Evolutionary conservation across 441 rosid species (phyloP).

Genomic region (Metrosideros polymorpha): DNA sequence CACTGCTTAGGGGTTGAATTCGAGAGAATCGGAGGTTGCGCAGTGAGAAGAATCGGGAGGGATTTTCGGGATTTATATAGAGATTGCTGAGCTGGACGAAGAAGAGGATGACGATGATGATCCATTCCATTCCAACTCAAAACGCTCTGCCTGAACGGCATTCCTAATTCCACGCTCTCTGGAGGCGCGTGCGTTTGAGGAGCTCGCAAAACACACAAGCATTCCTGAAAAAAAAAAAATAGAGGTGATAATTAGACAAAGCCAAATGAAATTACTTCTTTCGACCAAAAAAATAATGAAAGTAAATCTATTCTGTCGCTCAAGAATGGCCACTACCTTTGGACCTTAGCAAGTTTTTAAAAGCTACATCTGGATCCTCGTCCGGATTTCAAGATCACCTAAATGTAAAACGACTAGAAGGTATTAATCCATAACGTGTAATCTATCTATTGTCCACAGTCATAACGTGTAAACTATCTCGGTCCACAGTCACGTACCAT

Average conservation of each 20-base stretch:
- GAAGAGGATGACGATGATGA: background rate
- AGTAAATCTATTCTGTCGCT: background rate
- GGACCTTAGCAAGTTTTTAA: too few species aligned
- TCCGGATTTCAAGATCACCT: too few species aligned
- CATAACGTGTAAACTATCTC: too few species aligned
- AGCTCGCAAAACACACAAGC: background rate
- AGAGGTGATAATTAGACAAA: background rate
- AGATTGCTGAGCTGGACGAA: background rate
- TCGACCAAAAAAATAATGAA: background rate
- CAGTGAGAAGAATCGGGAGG: background rate
- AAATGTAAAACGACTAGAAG: too few species aligned
- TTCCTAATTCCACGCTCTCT: background rate
- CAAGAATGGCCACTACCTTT: background rate
- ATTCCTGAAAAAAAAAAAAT: background rate
- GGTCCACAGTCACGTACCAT: too few species aligned
- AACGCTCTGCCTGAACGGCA: background rate
- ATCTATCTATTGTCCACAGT: too few species aligned
- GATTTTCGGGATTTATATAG: too few species aligned
- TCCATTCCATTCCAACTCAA: too few species aligned
- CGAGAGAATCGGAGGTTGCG: background rate
- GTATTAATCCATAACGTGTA: too few species aligned
- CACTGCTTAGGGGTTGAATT: background rate
- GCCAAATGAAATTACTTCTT: background rate
- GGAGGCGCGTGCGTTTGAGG: background rate
- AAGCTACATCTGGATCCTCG: too few species aligned